These are phyloP conservation scores for Petunia secreta DNA, from an alignment of 257 asterid species.

Conservation along the genomic window DNA sequence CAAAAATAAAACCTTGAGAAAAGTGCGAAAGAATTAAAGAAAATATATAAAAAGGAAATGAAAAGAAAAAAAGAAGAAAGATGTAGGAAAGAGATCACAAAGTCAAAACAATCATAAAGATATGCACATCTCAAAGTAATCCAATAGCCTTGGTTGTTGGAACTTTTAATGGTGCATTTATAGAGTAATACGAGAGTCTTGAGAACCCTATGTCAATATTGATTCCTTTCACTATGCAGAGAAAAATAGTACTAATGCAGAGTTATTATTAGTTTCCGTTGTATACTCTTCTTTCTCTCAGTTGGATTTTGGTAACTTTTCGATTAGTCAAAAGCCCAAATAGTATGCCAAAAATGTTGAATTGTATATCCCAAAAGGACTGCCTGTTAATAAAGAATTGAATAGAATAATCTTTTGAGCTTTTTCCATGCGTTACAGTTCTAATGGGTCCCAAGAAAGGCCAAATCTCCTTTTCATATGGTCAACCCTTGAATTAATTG, in stretches of 20 bases:
- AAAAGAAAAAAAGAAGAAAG: constrained; percentile 25
- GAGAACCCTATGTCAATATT: constrained; percentile 15
- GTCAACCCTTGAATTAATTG: constrained; percentile 57
- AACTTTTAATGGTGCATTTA: constrained; percentile 42
- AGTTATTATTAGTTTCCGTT: too few species aligned
- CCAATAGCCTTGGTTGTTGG: constrained; percentile 46
- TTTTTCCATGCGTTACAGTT: constrained; percentile 21
- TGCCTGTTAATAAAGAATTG: background rate
- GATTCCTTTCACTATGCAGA: constrained; percentile 13
- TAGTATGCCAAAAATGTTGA: constrained; percentile 31
- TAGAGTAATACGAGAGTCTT: background rate
- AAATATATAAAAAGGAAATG: constrained; percentile 13
- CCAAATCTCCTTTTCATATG: constrained; percentile 24
- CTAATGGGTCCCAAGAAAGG: constrained; percentile 16
- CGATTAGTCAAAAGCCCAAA: constrained; percentile 9
- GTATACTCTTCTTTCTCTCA: background rate
- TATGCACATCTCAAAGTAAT: constrained; percentile 40
- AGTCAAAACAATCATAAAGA: constrained; percentile 50
- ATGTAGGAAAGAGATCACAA: background rate
- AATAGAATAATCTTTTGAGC: constrained; percentile 1
- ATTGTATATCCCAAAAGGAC: constrained; percentile 2
- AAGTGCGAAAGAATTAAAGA: background rate
- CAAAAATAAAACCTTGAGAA: background rate
- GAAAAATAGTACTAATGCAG: too few species aligned
- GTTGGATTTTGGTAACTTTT: constrained; percentile 25